Conservation (phyloP, 176 grass and related monocot species). For the Cymbopogon citratus region DNA sequence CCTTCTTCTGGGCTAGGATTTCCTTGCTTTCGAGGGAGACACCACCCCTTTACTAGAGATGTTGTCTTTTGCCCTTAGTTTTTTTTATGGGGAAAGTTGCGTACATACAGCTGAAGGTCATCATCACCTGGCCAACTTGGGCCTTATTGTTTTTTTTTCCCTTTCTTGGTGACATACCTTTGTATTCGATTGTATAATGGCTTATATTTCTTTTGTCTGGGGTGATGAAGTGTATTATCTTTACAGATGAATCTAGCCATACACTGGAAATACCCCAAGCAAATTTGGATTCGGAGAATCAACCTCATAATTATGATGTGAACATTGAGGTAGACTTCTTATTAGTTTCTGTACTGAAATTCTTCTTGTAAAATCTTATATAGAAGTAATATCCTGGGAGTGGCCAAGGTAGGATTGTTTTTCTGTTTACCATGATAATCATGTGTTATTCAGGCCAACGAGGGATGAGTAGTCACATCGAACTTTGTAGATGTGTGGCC, state of each 20-base stretch:
- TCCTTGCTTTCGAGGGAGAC: neutral
- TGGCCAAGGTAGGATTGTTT: neutral
- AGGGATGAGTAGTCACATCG: conserved; percentile 6
- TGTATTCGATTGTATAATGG: neutral
- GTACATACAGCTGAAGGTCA: neutral
- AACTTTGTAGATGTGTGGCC: conserved; percentile 2
- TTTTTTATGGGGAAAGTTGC: neutral
- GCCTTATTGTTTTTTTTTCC: neutral
- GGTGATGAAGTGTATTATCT: conserved; percentile 32
- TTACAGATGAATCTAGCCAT: conserved; percentile 31
- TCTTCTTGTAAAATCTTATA: conserved; percentile 1
- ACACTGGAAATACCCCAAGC: conserved; percentile 13
- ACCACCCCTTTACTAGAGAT: no score
- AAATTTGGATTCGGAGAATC: conserved; percentile 31
- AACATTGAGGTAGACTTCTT: conserved; percentile 41
- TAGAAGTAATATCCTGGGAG: conserved; percentile 12
- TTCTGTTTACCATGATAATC: conserved; percentile 1
- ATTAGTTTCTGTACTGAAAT: conserved; percentile 8
- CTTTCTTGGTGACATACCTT: neutral
- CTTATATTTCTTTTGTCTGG: conserved; percentile 4
- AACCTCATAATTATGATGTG: conserved; percentile 25
- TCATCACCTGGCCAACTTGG: neutral
- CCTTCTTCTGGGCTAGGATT: neutral
- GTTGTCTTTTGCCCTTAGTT: neutral
- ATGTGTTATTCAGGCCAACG: conserved; percentile 5